Conservation (phyloP, 2,329 filamentous ascomycete genomes). For the Colletotrichum orbiculare region DNA sequence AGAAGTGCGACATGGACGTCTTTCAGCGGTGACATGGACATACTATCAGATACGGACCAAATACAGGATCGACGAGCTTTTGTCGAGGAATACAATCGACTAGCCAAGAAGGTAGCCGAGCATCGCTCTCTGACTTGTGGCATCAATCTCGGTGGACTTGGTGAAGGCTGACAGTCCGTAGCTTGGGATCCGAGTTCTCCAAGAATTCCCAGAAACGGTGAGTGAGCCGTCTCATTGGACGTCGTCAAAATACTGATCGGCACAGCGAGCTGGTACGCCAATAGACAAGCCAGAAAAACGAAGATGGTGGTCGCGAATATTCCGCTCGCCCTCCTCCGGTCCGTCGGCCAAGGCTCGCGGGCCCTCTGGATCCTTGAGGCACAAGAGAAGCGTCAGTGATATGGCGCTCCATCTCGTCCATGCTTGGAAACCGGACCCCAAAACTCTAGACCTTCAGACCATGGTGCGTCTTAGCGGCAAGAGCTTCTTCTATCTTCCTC, state of each 20-base stretch:
- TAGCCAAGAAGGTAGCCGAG: conserved; percentile 65
- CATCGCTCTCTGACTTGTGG: neutral
- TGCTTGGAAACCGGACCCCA: conserved; percentile 54
- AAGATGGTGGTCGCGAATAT: conserved; percentile 52
- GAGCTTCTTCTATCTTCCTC: conserved; percentile 69
- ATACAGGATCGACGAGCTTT: conserved; percentile 60
- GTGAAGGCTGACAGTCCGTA: conserved; percentile 41
- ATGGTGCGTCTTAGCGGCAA: conserved; percentile 72
- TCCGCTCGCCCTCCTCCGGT: conserved; percentile 41
- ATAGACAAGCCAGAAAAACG: conserved; percentile 43
- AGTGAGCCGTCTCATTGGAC: conserved; percentile 4
- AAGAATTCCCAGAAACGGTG: conserved; percentile 47
- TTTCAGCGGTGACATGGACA: conserved; percentile 61
- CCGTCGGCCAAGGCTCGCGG: conserved; percentile 12
- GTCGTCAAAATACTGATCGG: neutral
- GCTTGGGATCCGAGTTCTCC: conserved; percentile 63
- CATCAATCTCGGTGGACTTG: neutral
- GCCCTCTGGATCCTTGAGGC: conserved; percentile 43
- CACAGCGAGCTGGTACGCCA: conserved; percentile 20
- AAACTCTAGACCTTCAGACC: conserved; percentile 64
- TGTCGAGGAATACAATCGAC: conserved; percentile 68
- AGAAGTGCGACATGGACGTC: conserved; percentile 69
- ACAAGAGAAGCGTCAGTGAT: conserved; percentile 67
- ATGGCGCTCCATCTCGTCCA: conserved; percentile 59
- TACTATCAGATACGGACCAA: conserved; percentile 61